A percentile compares a stretch with the other conserved stretches of the same genome.
These are phyloP conservation scores for Globisporangium solare DNA, from an alignment of 352 stramenopile genomes.

Conservation along the genomic window DNA sequence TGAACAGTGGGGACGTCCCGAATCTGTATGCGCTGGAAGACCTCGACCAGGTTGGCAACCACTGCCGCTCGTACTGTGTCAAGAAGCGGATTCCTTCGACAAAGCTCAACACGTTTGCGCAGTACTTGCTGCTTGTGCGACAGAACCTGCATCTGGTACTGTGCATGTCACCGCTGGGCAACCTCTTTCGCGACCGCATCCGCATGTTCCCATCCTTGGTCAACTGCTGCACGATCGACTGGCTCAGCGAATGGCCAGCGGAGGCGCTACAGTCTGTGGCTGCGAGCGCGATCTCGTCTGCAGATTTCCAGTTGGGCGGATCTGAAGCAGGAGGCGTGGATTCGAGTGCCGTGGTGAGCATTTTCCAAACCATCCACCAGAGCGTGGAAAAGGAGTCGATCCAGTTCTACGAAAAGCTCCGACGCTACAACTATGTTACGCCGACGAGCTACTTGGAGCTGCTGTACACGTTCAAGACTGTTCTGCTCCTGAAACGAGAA, in stretches of 20 bases:
- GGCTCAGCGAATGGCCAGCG: constrained; percentile 85
- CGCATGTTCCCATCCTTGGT: constrained; percentile 89
- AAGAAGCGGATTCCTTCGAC: constrained; percentile 90
- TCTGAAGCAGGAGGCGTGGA: constrained; percentile 31
- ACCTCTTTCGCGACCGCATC: constrained; percentile 88
- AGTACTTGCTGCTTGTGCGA: constrained; percentile 91
- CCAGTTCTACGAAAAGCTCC: constrained; percentile 85
- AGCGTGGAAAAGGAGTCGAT: constrained; percentile 79
- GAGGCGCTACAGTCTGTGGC: constrained; percentile 81
- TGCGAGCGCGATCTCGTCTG: constrained; percentile 46
- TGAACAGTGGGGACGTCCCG: constrained; percentile 94
- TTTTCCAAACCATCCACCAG: constrained; percentile 88
- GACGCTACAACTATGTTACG: constrained; percentile 93
- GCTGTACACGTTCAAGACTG: constrained; percentile 90
- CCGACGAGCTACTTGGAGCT: constrained; percentile 93
- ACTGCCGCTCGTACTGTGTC: constrained; percentile 87
- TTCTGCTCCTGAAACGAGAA: constrained; percentile 85
- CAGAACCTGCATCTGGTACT: constrained; percentile 91
- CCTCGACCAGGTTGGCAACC: constrained; percentile 88
- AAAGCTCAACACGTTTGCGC: constrained; percentile 93
- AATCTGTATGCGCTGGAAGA: constrained; percentile 93
- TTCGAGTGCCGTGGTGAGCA: constrained; percentile 49
- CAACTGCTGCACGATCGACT: constrained; percentile 88
- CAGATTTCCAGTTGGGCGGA: constrained; percentile 58
- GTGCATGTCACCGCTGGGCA: constrained; percentile 90